These are phyloP conservation scores for Fusarium austroafricanum DNA, from an alignment of 2,329 filamentous ascomycete genomes.

Conservation along the genomic window DNA sequence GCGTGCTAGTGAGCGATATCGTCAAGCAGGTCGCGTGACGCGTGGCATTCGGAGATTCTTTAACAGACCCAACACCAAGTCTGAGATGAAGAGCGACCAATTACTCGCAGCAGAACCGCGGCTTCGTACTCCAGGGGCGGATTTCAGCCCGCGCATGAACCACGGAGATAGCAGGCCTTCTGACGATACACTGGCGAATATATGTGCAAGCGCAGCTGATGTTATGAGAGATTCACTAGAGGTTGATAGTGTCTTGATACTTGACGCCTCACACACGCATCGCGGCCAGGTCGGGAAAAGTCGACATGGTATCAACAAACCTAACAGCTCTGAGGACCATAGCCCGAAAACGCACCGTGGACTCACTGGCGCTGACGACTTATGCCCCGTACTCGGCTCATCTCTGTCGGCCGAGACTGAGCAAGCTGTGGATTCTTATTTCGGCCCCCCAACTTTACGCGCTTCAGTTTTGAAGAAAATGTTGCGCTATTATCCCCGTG, in stretches of 20 bases:
- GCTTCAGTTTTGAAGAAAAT: background rate
- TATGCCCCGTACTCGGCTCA: background rate
- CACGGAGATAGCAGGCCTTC: background rate
- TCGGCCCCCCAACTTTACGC: background rate
- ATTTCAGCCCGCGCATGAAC: background rate
- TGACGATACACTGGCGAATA: background rate
- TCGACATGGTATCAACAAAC: too few species aligned
- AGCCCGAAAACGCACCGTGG: background rate
- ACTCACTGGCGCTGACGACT: background rate
- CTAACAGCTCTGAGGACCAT: too few species aligned
- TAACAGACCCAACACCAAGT: background rate
- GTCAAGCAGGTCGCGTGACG: background rate
- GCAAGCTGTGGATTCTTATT: background rate
- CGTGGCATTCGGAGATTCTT: background rate
- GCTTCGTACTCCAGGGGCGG: background rate
- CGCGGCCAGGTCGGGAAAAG: background rate
- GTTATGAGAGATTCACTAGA: constrained; percentile 2
- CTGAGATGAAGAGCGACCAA: background rate
- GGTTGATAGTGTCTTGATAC: background rate
- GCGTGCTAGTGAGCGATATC: background rate
- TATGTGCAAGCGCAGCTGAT: background rate
- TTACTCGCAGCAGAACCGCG: background rate
- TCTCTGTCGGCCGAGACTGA: background rate
- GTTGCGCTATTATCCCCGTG: background rate
- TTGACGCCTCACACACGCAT: background rate